Percentiles rank a stretch among this genome's conserved stretches.
These are phyloP conservation scores for Boechera retrofracta DNA, from an alignment of 345 rosid genomes.

Conservation along the genomic window DNA sequence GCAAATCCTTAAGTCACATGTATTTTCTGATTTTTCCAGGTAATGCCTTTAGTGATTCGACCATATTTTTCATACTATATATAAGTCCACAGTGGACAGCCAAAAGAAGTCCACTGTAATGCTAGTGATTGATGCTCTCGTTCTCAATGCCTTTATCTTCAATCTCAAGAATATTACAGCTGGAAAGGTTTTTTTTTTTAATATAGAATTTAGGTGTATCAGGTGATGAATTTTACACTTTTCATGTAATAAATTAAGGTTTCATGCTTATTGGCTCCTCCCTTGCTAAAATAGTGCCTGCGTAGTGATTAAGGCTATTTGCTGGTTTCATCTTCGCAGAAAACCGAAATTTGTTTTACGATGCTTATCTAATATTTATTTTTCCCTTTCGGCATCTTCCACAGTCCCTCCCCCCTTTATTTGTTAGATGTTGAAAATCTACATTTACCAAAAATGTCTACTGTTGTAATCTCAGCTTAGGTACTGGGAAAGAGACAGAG, in stretches of 20 bases:
- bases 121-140: slow-evolving; percentile 20
- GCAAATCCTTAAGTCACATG: slow-evolving; percentile 95
- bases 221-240: not conserved
- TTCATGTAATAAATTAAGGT: slow-evolving; percentile 9
- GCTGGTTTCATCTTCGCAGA: not conserved
- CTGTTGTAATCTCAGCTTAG: slow-evolving; percentile 73
- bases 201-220: slow-evolving; percentile 12
- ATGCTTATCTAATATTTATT: not conserved
- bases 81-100: not conserved
- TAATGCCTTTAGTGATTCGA: slow-evolving; percentile 41
- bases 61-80: slow-evolving; percentile 1
- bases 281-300: slow-evolving; percentile 13
- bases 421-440: not conserved
- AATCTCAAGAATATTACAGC: slow-evolving; percentile 19
- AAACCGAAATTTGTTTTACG: not conserved
- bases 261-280: slow-evolving; percentile 15
- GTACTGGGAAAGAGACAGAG: slow-evolving; percentile 96
- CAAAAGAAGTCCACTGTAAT: slow-evolving; percentile 8
- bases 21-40: slow-evolving; percentile 97
- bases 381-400: not conserved
- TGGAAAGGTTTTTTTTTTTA: not conserved
- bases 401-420: not conserved
- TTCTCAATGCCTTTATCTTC: slow-evolving; percentile 1
- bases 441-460: slow-evolving; percentile 10
- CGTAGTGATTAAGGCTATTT: slow-evolving; percentile 17